These are phyloP conservation scores for Coemansia sp. DNA, from an alignment of 192 early-diverging fungal species.

Conservation along the genomic window DNA sequence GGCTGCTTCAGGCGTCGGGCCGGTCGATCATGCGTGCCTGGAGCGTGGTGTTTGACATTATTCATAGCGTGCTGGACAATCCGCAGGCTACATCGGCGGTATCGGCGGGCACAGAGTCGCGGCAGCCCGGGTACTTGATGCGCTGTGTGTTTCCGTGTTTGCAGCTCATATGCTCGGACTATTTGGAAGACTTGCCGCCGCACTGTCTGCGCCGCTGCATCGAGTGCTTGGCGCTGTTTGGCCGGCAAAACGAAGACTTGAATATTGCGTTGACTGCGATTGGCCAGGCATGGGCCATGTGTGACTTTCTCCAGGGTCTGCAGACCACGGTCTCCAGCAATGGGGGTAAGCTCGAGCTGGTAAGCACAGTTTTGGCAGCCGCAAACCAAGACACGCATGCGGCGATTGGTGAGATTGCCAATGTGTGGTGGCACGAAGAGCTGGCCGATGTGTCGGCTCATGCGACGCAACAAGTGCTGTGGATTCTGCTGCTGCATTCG, in stretches of 20 bases:
- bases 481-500: conserved; percentile 86
- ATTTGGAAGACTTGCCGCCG: conserved; percentile 76
- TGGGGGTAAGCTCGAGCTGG: neutral
- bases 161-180: conserved; percentile 95
- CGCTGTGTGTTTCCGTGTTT: conserved; percentile 87
- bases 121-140: conserved; percentile 56
- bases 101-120: conserved; percentile 13
- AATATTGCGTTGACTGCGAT: conserved; percentile 94
- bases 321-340: neutral
- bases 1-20: conserved; percentile 85
- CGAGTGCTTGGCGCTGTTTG: conserved; percentile 76
- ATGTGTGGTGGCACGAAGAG: conserved; percentile 27
- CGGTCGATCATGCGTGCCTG: conserved; percentile 83
- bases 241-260: conserved; percentile 79
- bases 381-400: conserved; percentile 6
- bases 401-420: conserved; percentile 6
- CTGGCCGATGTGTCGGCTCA: conserved; percentile 6
- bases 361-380: conserved; percentile 8
- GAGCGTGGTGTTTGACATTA: conserved; percentile 87
- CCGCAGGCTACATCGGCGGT: neutral
- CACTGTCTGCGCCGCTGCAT: conserved; percentile 77
- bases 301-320: conserved; percentile 76
- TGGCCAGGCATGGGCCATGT: conserved; percentile 88
- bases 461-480: conserved; percentile 61
- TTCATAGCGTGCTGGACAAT: conserved; percentile 49